Evolutionary conservation across 148 eudicot species (phyloP), one percentile per base, ranked within the genome.

Genomic region (Dysphania ambrosioides): DNA sequence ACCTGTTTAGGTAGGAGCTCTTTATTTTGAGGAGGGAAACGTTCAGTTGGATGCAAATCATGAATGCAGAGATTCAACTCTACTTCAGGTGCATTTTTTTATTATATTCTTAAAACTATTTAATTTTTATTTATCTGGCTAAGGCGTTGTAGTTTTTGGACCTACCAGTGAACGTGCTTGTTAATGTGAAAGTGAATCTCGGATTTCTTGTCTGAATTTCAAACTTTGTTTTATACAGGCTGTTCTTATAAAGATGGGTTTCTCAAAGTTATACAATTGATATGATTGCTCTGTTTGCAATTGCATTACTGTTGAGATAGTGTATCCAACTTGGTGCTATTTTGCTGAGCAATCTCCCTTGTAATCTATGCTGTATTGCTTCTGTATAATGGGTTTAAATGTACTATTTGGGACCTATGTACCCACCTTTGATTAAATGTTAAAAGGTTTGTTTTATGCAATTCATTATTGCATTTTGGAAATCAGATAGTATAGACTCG

Each of bases 21-120:
- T 92, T 80, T 95, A 95, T 69, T 95, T 95, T 81, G 98, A 95
- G 81, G 98, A 95, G 83, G 98, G 98, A 71, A 95, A 95, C 80
- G 98, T 95, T 71, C 98, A 95, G 80, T 86, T 95, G 89, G 97
- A 92, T 85, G 84, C 97, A 58, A 87, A 92, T 68, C 91, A 92
- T 78, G 96, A 95, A 72, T 95, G 86, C 89, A 87, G 78, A 77
- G 97, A 95, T 86, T 82, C 97, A 73, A 90, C 98, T 58, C 73
- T 90, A 74, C 85, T 92, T 83, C 97, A 92, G 98, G 98, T 95
- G 49, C 68, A 16, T 47, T 47, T 47, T 12, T 47, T 16, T 47
- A 3, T 47, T 6, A 47, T 47, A 18, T 47, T 5, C 5, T 47
- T 47, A 4, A n/a, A n/a, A n/a, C n/a, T n/a, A 4, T 47, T 47